These are phyloP conservation scores for Miscanthus sacchariflorus DNA, from an alignment of 202 grass and related monocot genomes.

Conservation along the genomic window DNA sequence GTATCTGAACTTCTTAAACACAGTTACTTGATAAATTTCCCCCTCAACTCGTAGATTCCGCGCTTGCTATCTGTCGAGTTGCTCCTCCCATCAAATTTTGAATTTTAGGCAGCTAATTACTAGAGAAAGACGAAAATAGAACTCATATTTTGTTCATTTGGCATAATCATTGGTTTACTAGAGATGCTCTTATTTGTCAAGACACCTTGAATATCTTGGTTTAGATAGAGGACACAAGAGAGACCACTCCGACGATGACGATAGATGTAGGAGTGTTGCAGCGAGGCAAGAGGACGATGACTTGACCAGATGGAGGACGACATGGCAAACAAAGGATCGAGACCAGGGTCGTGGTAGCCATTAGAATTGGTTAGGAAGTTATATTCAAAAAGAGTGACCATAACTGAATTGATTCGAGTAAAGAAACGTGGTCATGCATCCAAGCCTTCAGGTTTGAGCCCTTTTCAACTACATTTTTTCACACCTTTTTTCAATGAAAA, in stretches of 20 bases:
- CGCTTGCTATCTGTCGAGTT: background rate
- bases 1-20: too few relatives aligned
- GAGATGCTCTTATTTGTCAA: background rate
- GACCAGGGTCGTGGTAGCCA: background rate
- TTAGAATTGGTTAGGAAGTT: background rate
- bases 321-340: background rate
- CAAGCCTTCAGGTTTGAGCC: too few relatives aligned
- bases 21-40: too few relatives aligned
- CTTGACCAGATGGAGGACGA: background rate
- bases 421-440: background rate
- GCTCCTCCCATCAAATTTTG: background rate
- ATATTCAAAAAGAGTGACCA: too few relatives aligned
- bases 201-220: background rate
- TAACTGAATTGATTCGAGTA: background rate
- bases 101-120: too few relatives aligned
- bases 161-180: background rate
- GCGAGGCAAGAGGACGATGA: background rate
- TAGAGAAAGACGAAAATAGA: background rate
- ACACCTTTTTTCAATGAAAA: background rate
- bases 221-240: background rate
- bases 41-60: too few relatives aligned
- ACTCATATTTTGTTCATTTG: background rate
- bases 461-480: background rate
- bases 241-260: too few relatives aligned
- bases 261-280: background rate